Base-by-base conservation (phyloP, 2,329 filamentous ascomycete genomes). In the Colletotrichum zoysiae region DNA sequence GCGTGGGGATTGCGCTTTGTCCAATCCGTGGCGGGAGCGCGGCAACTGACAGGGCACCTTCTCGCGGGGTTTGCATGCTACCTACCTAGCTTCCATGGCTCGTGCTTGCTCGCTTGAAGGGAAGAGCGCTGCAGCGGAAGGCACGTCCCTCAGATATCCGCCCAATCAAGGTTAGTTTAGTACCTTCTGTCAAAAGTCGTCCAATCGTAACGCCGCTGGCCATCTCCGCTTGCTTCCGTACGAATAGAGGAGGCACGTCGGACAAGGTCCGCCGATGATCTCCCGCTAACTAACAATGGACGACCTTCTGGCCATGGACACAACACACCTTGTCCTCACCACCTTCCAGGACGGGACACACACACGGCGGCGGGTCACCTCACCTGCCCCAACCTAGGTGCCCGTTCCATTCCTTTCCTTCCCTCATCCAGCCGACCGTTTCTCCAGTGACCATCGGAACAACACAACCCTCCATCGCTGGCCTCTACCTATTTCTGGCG, bases 41-140 rank as follows among this genome's bases (percentile, higher is more conserved):
- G 51, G 63, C 58, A 58, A 46, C 40, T 73, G 72, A 70, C 61
- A 65, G 61, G 65, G 57, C 48, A 38, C 40, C 61, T 60, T 26
- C 70, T 70, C 61, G 73, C 72, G 72, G 72, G 73, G 73, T 67
- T 62, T 64, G 61, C 69, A 64, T 50, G 61, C 18, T 50, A n/a
- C n/a, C n/a, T n/a, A n/a, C n/a, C n/a, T n/a, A n/a, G 67, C 30
- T 14, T 38, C 65, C 51, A 58, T 44, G 38, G 46, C 46, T 51
- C n/a, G 51, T 48, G 56, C 63, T 23, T n/a, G 55, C 63, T 40
- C 33, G 23, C 50, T 50, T 9, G 20, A 69, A 69, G 58, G 58
- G 44, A 71, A 46, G 50, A 68, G 16, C 35, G 63, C 68, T 70
- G 68, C 64, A 67, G 68, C 57, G 11, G 44, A 44, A 65, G 33